Evolutionary conservation across 225 moss, liverwort and hornwort species (phyloP), one percentile per base, ranked within the genome.

Genomic region (Marchantia polymorpha): DNA sequence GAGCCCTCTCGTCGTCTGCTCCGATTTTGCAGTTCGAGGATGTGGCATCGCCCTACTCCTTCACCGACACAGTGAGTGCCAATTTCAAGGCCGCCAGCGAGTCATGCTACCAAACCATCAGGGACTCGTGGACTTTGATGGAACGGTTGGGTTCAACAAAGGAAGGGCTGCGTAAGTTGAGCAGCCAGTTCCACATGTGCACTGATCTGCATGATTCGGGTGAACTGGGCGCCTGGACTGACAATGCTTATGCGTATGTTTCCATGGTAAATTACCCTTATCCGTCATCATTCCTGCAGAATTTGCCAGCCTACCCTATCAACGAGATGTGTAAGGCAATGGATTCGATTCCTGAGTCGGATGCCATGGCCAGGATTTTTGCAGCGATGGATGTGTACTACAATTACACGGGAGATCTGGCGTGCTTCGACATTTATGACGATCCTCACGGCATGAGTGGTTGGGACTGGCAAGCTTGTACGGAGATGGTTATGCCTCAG

Each of bases 401-500:
- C 66, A 99, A 99, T 69, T 93, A 90, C 77, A 89, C 88, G 49
- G 97, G 97, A 59, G 83, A 89, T 51, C 72, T 89, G 75, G 81
- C 87, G 65, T 99, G 97, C 82, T 95, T 95, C 52, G 85, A 97
- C 76, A 77, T 91, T 39, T 72, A 49, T 19, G 88, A 90, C 84
- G 87, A 88, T 53, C 87, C 87, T 12, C 87, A 88, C 60, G 87
- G 87, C 55, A 71, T 83, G 83, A 81, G 66, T 80, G 93, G 85
- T 75, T 90, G 80, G 86, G 65, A 86, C 76, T 91, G 80, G 89
- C 89, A 91, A 90, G 88, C 89, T 10, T 99, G 97, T 80, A 92
- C 97, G 51, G 97, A 99, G 89, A 99, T 99, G 97, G 95, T 99
- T 17, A 99, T 99, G 97, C 97, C 97, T 11, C 82, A 88, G 79